Percentiles rank a stretch among this genome's conserved stretches.
Evolutionary conservation across 805 yeast species (phyloP).

Genomic region (Pichia californica): DNA sequence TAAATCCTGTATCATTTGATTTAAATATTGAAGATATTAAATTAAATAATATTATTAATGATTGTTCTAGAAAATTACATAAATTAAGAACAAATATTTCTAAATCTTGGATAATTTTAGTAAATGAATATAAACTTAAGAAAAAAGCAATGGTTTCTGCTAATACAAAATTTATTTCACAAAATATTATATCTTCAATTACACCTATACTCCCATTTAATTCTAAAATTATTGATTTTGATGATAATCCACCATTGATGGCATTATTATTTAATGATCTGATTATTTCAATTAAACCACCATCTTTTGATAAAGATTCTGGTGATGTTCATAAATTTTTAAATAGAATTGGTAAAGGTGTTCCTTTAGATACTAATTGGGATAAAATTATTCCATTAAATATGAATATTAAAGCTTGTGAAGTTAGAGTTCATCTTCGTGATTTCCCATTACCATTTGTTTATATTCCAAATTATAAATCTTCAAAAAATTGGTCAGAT

Average conservation of each 20-base stretch:
- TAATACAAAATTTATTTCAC: slow-evolving; percentile 38
- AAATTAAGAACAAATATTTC: slow-evolving; percentile 30
- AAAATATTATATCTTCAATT: slow-evolving; percentile 25
- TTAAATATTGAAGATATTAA: background rate
- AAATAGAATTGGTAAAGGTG: slow-evolving; percentile 71
- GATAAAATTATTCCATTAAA: slow-evolving; percentile 62
- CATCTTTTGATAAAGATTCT: slow-evolving; percentile 39
- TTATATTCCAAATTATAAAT: slow-evolving; percentile 47
- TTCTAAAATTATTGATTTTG: slow-evolving; percentile 41
- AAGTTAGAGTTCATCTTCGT: slow-evolving; percentile 62
- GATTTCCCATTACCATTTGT: slow-evolving; percentile 85
- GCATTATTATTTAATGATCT: slow-evolving; percentile 40
- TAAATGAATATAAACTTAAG: slow-evolving; percentile 40
- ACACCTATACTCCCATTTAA: slow-evolving; percentile 35
- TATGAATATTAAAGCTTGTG: slow-evolving; percentile 50
- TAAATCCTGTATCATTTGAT: background rate
- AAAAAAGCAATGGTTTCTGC: slow-evolving; percentile 34
- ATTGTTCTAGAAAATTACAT: slow-evolving; percentile 15
- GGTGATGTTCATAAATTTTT: slow-evolving; percentile 51
- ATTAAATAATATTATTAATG: slow-evolving; percentile 4
- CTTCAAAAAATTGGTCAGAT: slow-evolving; percentile 4
- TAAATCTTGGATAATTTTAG: slow-evolving; percentile 62
- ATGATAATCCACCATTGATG: slow-evolving; percentile 45
- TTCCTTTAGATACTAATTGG: slow-evolving; percentile 64
- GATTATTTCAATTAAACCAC: slow-evolving; percentile 39